Percentiles rank a stretch among this genome's conserved stretches.
phyloP scores from a whole-genome alignment of 1,284 basidiomycete genomes.

The Dichomitus squalens region DNA sequence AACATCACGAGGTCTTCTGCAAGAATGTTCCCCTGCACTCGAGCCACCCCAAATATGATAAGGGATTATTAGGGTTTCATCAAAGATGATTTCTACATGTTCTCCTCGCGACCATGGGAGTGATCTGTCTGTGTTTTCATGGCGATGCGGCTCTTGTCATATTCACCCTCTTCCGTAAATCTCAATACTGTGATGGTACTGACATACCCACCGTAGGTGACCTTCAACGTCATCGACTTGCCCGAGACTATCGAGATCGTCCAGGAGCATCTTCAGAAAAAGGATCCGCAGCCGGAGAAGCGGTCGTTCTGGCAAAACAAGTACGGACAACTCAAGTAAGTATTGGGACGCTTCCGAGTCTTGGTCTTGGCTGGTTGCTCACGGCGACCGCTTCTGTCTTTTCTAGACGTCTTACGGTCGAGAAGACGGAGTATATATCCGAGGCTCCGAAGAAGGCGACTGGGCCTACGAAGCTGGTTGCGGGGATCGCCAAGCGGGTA shows the following conservation, averaged over 20 bases:
- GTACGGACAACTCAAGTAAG: conserved; percentile 16
- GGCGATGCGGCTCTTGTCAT: background rate
- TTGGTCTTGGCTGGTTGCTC: background rate
- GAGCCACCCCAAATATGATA: background rate
- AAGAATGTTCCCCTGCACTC: background rate
- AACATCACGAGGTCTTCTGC: background rate
- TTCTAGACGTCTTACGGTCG: conserved; percentile 18
- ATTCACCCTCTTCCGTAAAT: background rate
- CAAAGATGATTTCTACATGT: background rate
- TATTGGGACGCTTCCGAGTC: background rate
- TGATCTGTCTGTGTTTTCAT: background rate
- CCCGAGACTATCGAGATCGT: conserved; percentile 51
- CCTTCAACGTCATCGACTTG: conserved; percentile 45
- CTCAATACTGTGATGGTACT: background rate
- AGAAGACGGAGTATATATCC: conserved; percentile 23
- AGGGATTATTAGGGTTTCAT: background rate
- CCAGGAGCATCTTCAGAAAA: conserved; percentile 26
- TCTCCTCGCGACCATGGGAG: background rate
- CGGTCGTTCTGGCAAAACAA: conserved; percentile 4
- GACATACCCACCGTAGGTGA: conserved; percentile 33
- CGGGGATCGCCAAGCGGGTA: conserved; percentile 6
- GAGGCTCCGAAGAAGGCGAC: background rate
- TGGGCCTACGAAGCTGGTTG: background rate
- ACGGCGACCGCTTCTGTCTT: background rate
- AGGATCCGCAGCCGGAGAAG: conserved; percentile 1